Conservation (phyloP, 805 yeast species). For the Naumovozyma baii region DNA sequence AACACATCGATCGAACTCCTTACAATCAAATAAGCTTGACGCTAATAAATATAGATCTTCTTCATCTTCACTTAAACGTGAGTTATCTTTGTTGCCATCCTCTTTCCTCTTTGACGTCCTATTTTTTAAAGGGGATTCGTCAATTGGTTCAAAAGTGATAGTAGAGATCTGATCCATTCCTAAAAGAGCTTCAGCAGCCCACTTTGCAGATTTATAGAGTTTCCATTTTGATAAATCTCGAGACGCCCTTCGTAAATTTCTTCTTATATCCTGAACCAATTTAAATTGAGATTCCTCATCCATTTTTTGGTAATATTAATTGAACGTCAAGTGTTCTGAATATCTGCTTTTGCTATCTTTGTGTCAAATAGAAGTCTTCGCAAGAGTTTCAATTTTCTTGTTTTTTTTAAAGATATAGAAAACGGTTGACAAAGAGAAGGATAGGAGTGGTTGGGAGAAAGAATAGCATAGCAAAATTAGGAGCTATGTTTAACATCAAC, state of each 20-base stretch:
- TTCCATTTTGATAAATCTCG: slow-evolving; percentile 44
- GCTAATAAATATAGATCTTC: slow-evolving; percentile 48
- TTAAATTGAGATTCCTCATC: slow-evolving; percentile 1
- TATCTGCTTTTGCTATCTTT: no score
- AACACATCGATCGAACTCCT: slow-evolving; percentile 77
- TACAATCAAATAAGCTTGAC: slow-evolving; percentile 63
- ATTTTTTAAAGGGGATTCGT: slow-evolving; percentile 17
- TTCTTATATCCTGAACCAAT: slow-evolving; percentile 11
- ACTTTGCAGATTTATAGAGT: slow-evolving; percentile 63
- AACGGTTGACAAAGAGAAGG: no score
- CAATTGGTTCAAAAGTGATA: slow-evolving; percentile 4
- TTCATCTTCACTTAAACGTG: slow-evolving; percentile 29
- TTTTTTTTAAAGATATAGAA: no score
- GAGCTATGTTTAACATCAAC: slow-evolving; percentile 1
- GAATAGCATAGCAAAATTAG: neutral
- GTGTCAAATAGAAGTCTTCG: neutral
- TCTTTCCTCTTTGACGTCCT: slow-evolving; percentile 12
- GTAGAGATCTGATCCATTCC: slow-evolving; percentile 35
- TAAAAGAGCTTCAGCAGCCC: slow-evolving; percentile 73
- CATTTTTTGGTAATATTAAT: no score
- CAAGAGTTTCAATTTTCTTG: neutral
- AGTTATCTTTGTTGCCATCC: neutral
- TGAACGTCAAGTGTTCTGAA: no score
- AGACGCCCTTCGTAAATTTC: slow-evolving; percentile 34
- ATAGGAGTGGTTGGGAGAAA: no score